Base-by-base conservation (phyloP, 805 yeast species). In the Vanderwaltozyma verrucispora region DNA sequence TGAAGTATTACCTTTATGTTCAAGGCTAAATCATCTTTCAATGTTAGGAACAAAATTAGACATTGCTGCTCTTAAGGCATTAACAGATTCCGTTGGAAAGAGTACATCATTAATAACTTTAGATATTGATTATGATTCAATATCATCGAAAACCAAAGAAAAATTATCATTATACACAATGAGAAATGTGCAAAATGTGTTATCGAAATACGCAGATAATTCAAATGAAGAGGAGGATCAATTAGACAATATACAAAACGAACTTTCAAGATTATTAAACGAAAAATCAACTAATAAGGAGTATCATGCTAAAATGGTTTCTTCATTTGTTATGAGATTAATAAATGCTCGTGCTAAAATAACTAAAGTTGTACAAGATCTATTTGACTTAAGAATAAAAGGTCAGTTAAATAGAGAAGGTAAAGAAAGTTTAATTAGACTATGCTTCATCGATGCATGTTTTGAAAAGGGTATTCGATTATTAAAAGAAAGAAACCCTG, bases 81-180 rank as follows among this genome's bases (percentile, higher is more conserved):
- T 87, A 32, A 69, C 80, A 11, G 77, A 75, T 33, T 81, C 87
- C 0, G 68, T 83, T 30, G 73, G 74, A 49, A 68, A 72, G 39
- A 75, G 88, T 15, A 65, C 66, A 12, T 68, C 80, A 3, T 60
- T 88, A 24, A 74, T 77, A 38, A 74, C 80, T 0, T 53, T 86
- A 16, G 92, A 81, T 45, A 66, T 82, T 27, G 87, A 83, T 46
- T 65, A 65, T 38, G 75, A 65, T 5, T 61, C 65, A 8, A 65
- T 83, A 46, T 75, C 87, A 1, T 67, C 68, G 21, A 64, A 71
- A 31, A 65, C 77, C 46, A 75, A 71, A 49, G 81, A 82, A 41
- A 72, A 72, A 41, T 69, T 87, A 35, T 85, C 94, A 0, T 63
- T 83, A 19, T 81, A 81, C 53, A 77, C 92, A 9, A 78, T 88